These are phyloP conservation scores for Globisporangium sylvaticum DNA, from an alignment of 352 stramenopile genomes.

Conservation along the genomic window DNA sequence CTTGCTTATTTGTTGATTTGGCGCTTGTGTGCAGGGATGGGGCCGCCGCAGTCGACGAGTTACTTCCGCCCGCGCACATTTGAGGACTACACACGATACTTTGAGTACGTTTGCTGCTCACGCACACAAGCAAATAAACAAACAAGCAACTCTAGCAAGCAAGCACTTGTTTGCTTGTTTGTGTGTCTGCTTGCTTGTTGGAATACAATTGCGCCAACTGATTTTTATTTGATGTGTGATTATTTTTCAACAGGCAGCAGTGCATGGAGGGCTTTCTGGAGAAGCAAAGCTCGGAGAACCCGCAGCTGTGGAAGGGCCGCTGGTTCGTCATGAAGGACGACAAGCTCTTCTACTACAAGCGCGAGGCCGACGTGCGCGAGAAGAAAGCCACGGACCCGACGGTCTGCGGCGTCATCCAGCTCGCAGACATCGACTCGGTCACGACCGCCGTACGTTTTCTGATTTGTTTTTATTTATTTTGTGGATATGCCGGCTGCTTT, in stretches of 20 bases:
- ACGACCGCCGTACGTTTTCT: conserved; percentile 64
- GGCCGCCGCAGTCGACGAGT: conserved; percentile 42
- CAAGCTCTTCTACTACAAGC: conserved; percentile 83
- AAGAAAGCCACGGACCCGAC: conserved; percentile 51
- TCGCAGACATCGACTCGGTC: conserved; percentile 82
- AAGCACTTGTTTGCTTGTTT: conserved; percentile 1
- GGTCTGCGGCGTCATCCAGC: conserved; percentile 70
- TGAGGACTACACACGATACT: conserved; percentile 57
- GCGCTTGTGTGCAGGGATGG: conserved; percentile 3
- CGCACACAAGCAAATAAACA: background rate
- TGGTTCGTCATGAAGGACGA: conserved; percentile 88
- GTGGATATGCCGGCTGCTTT: too few species aligned
- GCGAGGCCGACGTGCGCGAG: conserved; percentile 46
- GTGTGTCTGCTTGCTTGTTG: background rate
- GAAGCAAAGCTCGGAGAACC: conserved; percentile 78
- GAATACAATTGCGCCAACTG: background rate
- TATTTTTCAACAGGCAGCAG: conserved; percentile 34
- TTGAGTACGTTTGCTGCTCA: conserved; percentile 33
- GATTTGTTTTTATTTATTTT: conserved; percentile 8
- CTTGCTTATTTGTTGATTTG: conserved; percentile 1
- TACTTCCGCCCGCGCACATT: conserved; percentile 62
- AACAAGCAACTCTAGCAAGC: background rate
- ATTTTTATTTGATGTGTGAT: conserved; percentile 1
- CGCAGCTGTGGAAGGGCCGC: conserved; percentile 64
- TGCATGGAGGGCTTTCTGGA: conserved; percentile 79